Conservation (phyloP, 768 basidiomycete genomes). For the Mycena galericulata region DNA sequence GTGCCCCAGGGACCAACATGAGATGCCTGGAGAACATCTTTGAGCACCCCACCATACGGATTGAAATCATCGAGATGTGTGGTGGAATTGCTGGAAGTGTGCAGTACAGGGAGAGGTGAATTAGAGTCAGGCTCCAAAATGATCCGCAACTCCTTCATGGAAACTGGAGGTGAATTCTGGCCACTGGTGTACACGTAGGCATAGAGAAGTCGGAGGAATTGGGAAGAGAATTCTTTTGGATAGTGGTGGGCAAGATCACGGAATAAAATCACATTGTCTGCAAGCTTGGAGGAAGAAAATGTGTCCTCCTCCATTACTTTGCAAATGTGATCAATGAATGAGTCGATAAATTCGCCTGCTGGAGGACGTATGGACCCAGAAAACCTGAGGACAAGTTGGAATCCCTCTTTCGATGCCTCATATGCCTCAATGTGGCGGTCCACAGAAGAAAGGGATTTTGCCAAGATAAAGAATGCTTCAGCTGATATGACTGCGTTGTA, state of each 20-base stretch:
- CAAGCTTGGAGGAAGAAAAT: background rate
- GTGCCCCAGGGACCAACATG: background rate
- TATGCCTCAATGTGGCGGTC: background rate
- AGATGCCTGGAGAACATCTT: background rate
- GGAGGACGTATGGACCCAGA: background rate
- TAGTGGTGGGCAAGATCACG: background rate
- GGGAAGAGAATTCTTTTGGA: background rate
- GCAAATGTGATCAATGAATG: slow-evolving; percentile 12
- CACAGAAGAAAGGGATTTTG: background rate
- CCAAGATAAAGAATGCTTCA: background rate
- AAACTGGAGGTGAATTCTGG: background rate
- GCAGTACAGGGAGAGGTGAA: background rate
- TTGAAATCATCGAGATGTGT: background rate
- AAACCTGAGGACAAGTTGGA: background rate
- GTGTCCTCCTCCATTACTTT: background rate
- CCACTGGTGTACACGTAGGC: background rate
- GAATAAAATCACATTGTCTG: background rate
- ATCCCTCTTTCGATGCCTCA: background rate
- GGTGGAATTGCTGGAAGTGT: background rate
- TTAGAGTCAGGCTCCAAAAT: background rate
- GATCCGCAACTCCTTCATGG: background rate
- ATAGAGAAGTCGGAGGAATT: slow-evolving; percentile 12
- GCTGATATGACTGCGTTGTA: background rate
- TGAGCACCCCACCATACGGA: background rate
- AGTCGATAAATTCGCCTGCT: background rate